These are phyloP conservation scores for Grigorovia yakushimaensis DNA, from an alignment of 805 yeast genomes.

Conservation along the genomic window DNA sequence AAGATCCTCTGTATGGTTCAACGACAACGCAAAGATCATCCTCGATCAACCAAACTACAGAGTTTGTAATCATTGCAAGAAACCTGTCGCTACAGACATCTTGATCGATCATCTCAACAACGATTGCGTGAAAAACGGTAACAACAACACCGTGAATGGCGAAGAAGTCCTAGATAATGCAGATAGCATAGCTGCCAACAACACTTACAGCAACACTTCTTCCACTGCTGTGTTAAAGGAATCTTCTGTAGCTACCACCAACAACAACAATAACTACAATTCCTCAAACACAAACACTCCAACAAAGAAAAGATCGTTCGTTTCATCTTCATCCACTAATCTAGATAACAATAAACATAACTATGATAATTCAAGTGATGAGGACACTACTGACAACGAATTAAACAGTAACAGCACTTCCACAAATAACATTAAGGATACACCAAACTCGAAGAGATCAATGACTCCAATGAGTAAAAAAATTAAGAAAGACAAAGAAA, in stretches of 20 bases:
- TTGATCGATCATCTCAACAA: constrained; percentile 24
- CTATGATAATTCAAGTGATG: constrained; percentile 4
- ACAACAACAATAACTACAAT: no score
- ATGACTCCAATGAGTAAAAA: background rate
- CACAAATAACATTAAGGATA: background rate
- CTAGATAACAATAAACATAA: constrained; percentile 7
- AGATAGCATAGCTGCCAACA: no score
- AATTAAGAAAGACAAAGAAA: constrained; percentile 11
- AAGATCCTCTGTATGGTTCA: constrained; percentile 10
- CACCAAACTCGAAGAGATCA: background rate
- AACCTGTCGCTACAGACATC: constrained; percentile 21
- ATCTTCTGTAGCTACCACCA: background rate
- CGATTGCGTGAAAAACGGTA: constrained; percentile 9
- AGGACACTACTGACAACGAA: constrained; percentile 2
- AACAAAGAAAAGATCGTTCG: background rate
- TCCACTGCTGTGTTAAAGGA: background rate
- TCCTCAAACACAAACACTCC: background rate
- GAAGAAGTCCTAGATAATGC: no score
- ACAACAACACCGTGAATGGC: no score
- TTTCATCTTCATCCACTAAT: constrained; percentile 4
- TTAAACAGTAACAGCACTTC: background rate
- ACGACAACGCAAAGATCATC: constrained; percentile 14
- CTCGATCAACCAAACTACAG: constrained; percentile 11
- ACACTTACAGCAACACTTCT: background rate
- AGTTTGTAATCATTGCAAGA: constrained; percentile 26